Evolutionary conservation across 75 land plant genomes (phyloP), one percentile per base, ranked within the genome.

Genomic region (Ceratopteris richardii): DNA sequence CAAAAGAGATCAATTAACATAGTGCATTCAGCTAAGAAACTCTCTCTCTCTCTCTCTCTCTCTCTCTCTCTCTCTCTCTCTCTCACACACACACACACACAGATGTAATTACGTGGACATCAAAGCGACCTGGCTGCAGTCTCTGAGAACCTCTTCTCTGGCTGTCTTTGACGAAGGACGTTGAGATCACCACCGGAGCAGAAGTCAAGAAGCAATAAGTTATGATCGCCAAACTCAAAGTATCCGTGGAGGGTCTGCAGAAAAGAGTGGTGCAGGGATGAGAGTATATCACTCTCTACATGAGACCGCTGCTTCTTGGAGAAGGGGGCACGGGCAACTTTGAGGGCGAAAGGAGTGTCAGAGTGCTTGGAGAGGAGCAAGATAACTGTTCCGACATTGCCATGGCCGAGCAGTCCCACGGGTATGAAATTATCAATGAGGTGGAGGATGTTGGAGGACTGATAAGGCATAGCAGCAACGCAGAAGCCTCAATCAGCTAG

Each of bases 101-200:
- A n/a, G n/a, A n/a, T n/a, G n/a, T n/a, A n/a, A n/a, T n/a, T n/a
- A n/a, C n/a, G n/a, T n/a, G n/a, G n/a, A n/a, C n/a, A n/a, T n/a
- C n/a, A n/a, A n/a, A n/a, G 17, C 3, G n/a, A n/a, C 90, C 80
- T 47, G 5, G 80, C 63, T 5, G 75, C 80, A 20, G 80, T 29
- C 12, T 73, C 77, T 13, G 92, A 76, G 80, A 90, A 85, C 29
- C 60, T 64, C 29, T 64, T 74, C 61, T 85, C 96, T 18, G 75
- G 24, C 33, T 80, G 91, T 17, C 48, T 63, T 61, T 86, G 68
- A 19, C 92, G 76, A 63, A 90, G 83, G 47, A 69, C 61, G 71
- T 90, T 74, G 42, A 90, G 80, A 62, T 90, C 91, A 30, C 84
- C 84, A n/a, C 87, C 96, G 29, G 80, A 54, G 66, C 92, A 90